Evolutionary conservation across 2,329 filamentous ascomycete species (phyloP).

Genomic region (Bisporella sp.): DNA sequence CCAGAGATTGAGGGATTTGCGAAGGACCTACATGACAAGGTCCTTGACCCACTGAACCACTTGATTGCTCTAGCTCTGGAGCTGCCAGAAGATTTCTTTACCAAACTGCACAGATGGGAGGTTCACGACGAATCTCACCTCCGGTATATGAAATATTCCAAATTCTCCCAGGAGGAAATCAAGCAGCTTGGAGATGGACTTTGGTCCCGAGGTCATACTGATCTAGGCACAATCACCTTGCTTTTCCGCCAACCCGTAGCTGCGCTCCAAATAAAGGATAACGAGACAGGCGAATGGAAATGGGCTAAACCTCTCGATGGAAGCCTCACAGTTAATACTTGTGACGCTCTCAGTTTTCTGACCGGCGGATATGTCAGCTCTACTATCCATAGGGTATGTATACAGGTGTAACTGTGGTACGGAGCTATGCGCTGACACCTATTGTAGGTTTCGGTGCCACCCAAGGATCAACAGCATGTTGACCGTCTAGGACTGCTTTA

Average conservation of each 20-base stretch:
- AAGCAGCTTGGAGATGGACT: constrained; percentile 25
- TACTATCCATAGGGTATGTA: no score
- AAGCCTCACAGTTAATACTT: constrained; percentile 44
- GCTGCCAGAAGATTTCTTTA: constrained; percentile 49
- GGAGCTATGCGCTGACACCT: no score
- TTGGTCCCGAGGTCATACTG: constrained; percentile 30
- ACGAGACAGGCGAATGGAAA: constrained; percentile 40
- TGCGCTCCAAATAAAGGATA: constrained; percentile 44
- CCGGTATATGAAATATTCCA: constrained; percentile 55
- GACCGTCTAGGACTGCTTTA: constrained; percentile 37
- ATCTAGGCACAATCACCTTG: constrained; percentile 48
- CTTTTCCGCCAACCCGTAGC: constrained; percentile 53
- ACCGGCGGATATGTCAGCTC: constrained; percentile 38
- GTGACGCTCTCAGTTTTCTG: constrained; percentile 40
- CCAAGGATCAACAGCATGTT: constrained; percentile 28
- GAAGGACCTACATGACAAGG: constrained; percentile 36
- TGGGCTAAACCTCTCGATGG: constrained; percentile 42
- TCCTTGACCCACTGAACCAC: constrained; percentile 47
- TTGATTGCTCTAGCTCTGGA: constrained; percentile 55
- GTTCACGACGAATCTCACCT: constrained; percentile 44
- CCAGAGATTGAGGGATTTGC: constrained; percentile 46
- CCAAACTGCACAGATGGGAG: constrained; percentile 49
- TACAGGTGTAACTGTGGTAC: no score
- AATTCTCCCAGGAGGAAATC: constrained; percentile 38
- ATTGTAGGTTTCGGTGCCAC: constrained; percentile 19